Evolutionary conservation across 2,329 filamentous ascomycete species (phyloP), one percentile per base, ranked within the genome.

Genomic region (Lachnellula subtilissima): DNA sequence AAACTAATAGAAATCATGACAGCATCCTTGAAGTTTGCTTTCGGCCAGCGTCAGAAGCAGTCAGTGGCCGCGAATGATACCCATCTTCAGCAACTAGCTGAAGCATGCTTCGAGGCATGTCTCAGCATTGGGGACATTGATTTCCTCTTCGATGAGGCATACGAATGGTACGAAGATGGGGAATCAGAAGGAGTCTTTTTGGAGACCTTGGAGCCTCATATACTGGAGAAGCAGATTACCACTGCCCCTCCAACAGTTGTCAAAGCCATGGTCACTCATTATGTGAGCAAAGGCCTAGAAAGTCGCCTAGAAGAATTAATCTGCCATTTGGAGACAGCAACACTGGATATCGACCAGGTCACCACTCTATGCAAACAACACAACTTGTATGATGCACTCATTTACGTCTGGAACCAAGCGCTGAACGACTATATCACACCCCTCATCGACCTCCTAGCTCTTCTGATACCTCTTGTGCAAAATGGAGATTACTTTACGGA

Each of bases 371-470:
- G 94, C 78, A 96, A 94, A 71, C 87, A 93, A 69, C 86, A 97
- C 70, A 84, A 88, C 62, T 80, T 99, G 4, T 99, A 97, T 68
- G 95, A 99, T 72, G 95, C 94, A 2, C 82, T 97, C 55, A 91
- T 95, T 45, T 97, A 97, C 70, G 89, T 99, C 54, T 99, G 94
- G 94, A 97, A 96, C 58, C 87, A 90, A 71, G 91, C 91, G 2
- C 76, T 99, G 28, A 77, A 79, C 59, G 95, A 99, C 71, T 97
- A 95, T 66, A 86, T 97, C 59, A 95, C 92, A 1, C 93, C 94
- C 1, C 77, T 97, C 55, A 87, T 91, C 63, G 91, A 97, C 59
- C 80, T 99, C 2, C 76, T 96, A 49, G 76, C 82, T 14, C 76
- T 97, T n/a, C 70, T 88, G 35, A 74, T 81, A 63, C 83, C 77